Evolutionary conservation across 176 grass and related monocot genomes (phyloP), one percentile per base, ranked within the genome.

Genomic region (Alopecurus myosuroides): DNA sequence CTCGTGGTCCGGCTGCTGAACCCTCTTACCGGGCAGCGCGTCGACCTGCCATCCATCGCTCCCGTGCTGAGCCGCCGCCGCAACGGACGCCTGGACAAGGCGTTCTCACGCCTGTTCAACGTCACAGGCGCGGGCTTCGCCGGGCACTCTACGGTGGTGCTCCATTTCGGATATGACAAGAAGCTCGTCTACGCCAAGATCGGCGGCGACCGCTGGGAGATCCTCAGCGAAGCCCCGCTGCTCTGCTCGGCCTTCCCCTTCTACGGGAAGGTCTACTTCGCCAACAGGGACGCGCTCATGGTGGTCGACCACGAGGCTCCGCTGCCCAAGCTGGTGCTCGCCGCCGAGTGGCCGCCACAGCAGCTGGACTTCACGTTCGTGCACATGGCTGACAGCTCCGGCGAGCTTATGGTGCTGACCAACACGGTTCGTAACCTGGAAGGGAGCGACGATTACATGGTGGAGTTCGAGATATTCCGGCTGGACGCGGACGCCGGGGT

Each of bases 1-100:
- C 57, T 63, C 40, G 22, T 44, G 25, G 40, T 80, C 23, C 57
- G 77, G 37, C 77, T 80, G 9, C 77, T 80, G 25, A 80, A 80
- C 37, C 77, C 77, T 5, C 77, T 80, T 19, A 80, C 77, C 10
- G 39, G 56, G 26, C 77, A 63, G 57, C 11, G 28, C 77, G 22
- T 64, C 6, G 77, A 80, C 77, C 39, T 80, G 26, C 17, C 77
- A 11, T 80, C 77, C 39, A 26, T 80, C 10, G 58, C 77, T 2
- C 11, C 77, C 18, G 39, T 44, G 57, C 56, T 79, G 22, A 41
- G 56, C 55, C 36, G 55, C 36, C 23, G 56, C 8, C 37, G 36
- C 36, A 13, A 20, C 14, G 77, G 77, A 20, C 55, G 46, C 19
- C 30, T 53, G 19, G 48, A 41, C 77, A 62, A 42, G 77, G 37